These are phyloP conservation scores for Trichoderma sp. DNA, from an alignment of 2,329 filamentous ascomycete genomes.

Conservation along the genomic window DNA sequence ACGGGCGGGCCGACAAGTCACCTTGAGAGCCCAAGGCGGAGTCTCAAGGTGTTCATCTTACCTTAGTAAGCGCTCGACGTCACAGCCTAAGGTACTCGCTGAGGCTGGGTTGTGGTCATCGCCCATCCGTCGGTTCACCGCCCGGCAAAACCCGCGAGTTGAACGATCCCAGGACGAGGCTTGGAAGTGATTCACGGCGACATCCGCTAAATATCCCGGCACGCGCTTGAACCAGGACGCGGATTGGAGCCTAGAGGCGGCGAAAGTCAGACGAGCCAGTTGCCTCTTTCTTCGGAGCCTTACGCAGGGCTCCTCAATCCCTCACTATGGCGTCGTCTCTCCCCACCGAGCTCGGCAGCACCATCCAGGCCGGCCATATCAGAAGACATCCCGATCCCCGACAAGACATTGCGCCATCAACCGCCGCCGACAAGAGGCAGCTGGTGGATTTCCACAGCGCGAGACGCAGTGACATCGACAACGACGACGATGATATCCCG, in stretches of 20 bases:
- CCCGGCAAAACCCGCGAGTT: constrained; percentile 29
- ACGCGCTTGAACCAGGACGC: not conserved
- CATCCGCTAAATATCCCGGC: not conserved
- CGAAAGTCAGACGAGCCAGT: not conserved
- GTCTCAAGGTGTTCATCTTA: not conserved
- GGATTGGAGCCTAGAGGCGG: not conserved
- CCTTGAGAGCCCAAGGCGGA: not conserved
- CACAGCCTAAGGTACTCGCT: not conserved
- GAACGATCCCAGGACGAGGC: not conserved
- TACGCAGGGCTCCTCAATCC: not conserved
- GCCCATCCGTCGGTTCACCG: constrained; percentile 25
- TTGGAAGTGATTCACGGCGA: not conserved
- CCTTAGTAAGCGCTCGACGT: constrained; percentile 18
- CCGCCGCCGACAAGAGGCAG: constrained; percentile 20
- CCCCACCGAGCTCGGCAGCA: constrained; percentile 68
- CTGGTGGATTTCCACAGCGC: constrained; percentile 19
- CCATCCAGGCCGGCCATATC: constrained; percentile 77
- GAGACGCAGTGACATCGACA: constrained; percentile 29
- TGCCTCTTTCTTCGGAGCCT: not conserved
- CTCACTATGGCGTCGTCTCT: constrained; percentile 52
- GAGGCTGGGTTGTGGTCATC: not conserved
- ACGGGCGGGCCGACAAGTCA: not conserved
- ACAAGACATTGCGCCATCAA: constrained; percentile 66
- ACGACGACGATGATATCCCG: constrained; percentile 57
- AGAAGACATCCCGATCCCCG: constrained; percentile 65